phyloP scores from a whole-genome alignment of 768 basidiomycete genomes.

The Tricholoma furcatifolium region DNA sequence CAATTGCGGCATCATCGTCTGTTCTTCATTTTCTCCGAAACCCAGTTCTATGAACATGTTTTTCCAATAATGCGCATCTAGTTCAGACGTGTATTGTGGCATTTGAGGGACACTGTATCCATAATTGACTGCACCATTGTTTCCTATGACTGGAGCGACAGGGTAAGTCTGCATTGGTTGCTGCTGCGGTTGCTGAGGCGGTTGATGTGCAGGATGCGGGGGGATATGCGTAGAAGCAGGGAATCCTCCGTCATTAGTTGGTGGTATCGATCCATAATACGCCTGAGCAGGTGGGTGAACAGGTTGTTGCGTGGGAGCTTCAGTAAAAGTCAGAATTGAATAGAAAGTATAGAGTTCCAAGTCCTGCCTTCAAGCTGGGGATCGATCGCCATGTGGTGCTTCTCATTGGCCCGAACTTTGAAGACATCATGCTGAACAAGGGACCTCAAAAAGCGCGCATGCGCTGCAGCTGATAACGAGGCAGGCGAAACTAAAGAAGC shows the following conservation, averaged over 20 bases:
- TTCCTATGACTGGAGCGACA: background rate
- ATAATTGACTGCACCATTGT: slow-evolving; percentile 21
- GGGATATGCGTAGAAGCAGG: slow-evolving; percentile 36
- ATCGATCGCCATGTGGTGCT: slow-evolving; percentile 49
- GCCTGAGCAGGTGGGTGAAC: slow-evolving; percentile 24
- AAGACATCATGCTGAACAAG: slow-evolving; percentile 65
- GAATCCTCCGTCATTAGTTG: slow-evolving; percentile 22
- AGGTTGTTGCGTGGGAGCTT: slow-evolving; percentile 11
- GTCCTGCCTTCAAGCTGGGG: slow-evolving; percentile 53
- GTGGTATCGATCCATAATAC: slow-evolving; percentile 21
- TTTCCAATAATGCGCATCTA: slow-evolving; percentile 71
- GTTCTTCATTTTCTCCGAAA: slow-evolving; percentile 49
- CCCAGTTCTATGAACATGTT: slow-evolving; percentile 77
- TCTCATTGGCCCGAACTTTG: slow-evolving; percentile 41
- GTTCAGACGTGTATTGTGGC: slow-evolving; percentile 47
- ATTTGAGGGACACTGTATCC: slow-evolving; percentile 34
- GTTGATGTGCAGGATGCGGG: slow-evolving; percentile 20
- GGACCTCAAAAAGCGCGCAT: slow-evolving; percentile 75
- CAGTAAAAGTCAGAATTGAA: slow-evolving; percentile 4
- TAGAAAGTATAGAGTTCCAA: background rate
- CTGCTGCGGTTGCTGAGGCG: slow-evolving; percentile 22
- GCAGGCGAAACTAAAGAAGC: slow-evolving; percentile 61
- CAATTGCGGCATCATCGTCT: slow-evolving; percentile 20
- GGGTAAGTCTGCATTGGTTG: slow-evolving; percentile 1
- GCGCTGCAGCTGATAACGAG: slow-evolving; percentile 68